Evolutionary conservation across 371 early-diverging fungal genomes (phyloP).

Genomic region (Mycotypha africana): DNA sequence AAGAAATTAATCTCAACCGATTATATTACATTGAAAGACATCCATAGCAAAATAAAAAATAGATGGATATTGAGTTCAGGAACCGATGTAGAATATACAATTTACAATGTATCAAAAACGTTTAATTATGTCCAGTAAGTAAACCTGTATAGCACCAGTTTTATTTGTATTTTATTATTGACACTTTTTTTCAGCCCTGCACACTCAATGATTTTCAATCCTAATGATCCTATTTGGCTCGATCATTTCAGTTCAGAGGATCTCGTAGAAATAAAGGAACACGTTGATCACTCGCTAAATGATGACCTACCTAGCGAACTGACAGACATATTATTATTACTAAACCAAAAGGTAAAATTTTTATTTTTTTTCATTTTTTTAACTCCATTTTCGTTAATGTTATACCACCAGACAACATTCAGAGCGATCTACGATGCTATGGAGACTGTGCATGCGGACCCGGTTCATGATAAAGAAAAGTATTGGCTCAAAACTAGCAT

Average conservation of each 20-base stretch:
- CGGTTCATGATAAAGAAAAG: conserved; percentile 3
- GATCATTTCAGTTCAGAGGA: not conserved
- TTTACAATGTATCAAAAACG: not conserved
- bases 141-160: not conserved
- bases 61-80: not conserved
- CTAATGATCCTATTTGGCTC: not conserved
- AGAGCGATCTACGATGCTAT: conserved; percentile 11
- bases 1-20: too few species aligned
- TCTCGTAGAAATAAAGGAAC: not conserved
- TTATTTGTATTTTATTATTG: not conserved
- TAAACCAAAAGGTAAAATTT: conserved; percentile 10
- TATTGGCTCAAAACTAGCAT: not conserved
- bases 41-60: not conserved
- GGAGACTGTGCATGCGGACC: conserved; percentile 12
- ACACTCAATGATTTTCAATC: not conserved
- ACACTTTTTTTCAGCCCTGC: not conserved
- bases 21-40: not conserved
- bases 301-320: conserved; percentile 4
- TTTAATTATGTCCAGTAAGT: conserved; percentile 2
- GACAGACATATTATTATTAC: conserved; percentile 3
- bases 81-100: not conserved
- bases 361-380: not conserved
- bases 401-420: conserved; percentile 9
- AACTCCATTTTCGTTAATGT: conserved; percentile 8
- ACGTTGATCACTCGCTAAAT: not conserved